Conservation (phyloP, 2,329 filamentous ascomycete genomes). For the Proliferodiscus dingleyae region DNA sequence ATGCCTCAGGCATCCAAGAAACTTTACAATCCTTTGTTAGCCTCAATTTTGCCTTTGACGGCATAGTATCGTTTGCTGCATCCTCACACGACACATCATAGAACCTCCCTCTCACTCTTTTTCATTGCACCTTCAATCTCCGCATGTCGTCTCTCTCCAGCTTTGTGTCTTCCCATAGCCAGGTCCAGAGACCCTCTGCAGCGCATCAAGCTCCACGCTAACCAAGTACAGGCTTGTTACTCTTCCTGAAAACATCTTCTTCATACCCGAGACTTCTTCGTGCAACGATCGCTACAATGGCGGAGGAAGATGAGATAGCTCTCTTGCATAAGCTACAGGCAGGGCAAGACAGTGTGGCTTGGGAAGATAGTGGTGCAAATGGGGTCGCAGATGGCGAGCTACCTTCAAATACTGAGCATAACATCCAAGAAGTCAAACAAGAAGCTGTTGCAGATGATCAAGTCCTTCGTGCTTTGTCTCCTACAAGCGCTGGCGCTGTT, state of each 20-base stretch:
- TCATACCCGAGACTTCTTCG: not conserved
- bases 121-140: not conserved
- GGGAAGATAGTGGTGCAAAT: constrained; percentile 27
- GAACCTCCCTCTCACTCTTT: not conserved
- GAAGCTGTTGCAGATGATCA: constrained; percentile 34
- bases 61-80: not conserved
- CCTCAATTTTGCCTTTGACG: not conserved
- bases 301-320: constrained; percentile 35
- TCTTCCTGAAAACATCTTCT: not conserved
- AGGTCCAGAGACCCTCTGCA: not conserved
- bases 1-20: not conserved
- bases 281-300: constrained; percentile 23
- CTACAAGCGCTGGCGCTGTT: constrained; percentile 28
- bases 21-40: too few species aligned
- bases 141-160: not conserved
- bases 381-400: constrained; percentile 26
- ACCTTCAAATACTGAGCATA: constrained; percentile 34
- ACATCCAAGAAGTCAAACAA: constrained; percentile 33
- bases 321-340: constrained; percentile 34
- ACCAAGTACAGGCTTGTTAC: not conserved
- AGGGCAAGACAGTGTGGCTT: constrained; percentile 29
- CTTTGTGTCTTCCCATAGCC: not conserved
- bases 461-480: constrained; percentile 34
- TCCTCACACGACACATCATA: not conserved
- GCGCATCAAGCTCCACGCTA: not conserved